These are phyloP conservation scores for Aspergillus luchuensis DNA, from an alignment of 2,329 filamentous ascomycete genomes.

Conservation along the genomic window DNA sequence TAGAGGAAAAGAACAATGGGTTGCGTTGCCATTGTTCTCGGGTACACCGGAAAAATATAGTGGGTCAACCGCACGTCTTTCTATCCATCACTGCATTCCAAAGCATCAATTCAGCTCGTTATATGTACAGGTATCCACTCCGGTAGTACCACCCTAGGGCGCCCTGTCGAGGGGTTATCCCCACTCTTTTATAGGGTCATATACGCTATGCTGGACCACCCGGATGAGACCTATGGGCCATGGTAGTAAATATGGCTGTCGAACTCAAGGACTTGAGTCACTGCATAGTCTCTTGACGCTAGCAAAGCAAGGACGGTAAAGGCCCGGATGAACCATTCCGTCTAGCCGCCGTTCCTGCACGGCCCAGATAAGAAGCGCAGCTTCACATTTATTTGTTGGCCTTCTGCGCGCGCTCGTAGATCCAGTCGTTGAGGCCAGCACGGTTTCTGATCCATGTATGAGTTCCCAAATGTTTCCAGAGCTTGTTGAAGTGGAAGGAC, in stretches of 20 bases:
- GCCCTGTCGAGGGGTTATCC: neutral
- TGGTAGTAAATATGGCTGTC: neutral
- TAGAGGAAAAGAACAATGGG: constrained; percentile 24
- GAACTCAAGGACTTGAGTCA: neutral
- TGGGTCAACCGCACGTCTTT: constrained; percentile 6
- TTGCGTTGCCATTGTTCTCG: constrained; percentile 26
- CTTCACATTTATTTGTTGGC: constrained; percentile 25
- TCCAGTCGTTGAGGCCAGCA: constrained; percentile 91
- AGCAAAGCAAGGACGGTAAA: constrained; percentile 1
- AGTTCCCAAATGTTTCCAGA: neutral
- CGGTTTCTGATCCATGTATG: constrained; percentile 65
- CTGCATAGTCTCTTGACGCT: neutral
- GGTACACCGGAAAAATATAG: neutral
- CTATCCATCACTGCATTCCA: constrained; percentile 16
- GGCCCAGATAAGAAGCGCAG: neutral
- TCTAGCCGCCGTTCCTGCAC: neutral
- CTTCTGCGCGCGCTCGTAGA: constrained; percentile 73
- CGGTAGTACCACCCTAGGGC: neutral
- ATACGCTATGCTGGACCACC: neutral
- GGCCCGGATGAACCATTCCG: constrained; percentile 1
- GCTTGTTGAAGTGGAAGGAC: constrained; percentile 21
- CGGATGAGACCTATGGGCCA: neutral
- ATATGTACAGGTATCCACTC: constrained; percentile 4
- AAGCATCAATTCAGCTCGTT: constrained; percentile 1
- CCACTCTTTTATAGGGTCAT: constrained; percentile 1